These are phyloP conservation scores for Exserohilum turcica DNA, from an alignment of 2,329 filamentous ascomycete genomes.

Conservation along the genomic window DNA sequence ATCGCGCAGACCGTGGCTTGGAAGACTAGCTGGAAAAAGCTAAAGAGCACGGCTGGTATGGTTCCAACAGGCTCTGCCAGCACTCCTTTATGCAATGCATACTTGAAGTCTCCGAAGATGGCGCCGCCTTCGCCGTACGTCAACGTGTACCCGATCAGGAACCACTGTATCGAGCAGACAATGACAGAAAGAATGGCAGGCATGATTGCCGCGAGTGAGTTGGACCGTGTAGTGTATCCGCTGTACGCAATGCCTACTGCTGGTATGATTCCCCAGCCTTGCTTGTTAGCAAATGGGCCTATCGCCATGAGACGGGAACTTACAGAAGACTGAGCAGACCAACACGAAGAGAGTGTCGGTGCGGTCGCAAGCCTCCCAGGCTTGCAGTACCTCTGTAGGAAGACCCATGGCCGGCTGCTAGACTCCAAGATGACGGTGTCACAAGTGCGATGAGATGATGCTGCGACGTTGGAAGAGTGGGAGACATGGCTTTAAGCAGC, in stretches of 20 bases:
- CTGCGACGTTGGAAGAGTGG: not conserved
- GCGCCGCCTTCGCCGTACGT: slow-evolving; percentile 55
- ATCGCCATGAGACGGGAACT: not conserved
- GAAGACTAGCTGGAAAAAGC: slow-evolving; percentile 59
- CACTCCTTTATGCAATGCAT: slow-evolving; percentile 54
- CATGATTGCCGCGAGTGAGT: slow-evolving; percentile 56
- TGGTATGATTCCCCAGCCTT: slow-evolving; percentile 58
- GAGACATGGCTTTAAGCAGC: slow-evolving; percentile 10
- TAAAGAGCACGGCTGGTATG: slow-evolving; percentile 58
- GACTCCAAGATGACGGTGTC: not conserved
- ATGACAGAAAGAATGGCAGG: slow-evolving; percentile 55
- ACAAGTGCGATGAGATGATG: not conserved
- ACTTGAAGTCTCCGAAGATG: slow-evolving; percentile 54
- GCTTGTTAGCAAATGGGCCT: not conserved
- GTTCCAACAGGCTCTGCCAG: slow-evolving; percentile 56
- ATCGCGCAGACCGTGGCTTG: slow-evolving; percentile 59
- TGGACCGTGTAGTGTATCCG: slow-evolving; percentile 56
- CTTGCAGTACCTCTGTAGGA: slow-evolving; percentile 41
- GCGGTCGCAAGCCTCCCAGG: slow-evolving; percentile 59
- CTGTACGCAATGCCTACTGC: slow-evolving; percentile 59
- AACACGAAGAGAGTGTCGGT: slow-evolving; percentile 59
- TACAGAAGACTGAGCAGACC: slow-evolving; percentile 57
- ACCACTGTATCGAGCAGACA: slow-evolving; percentile 59
- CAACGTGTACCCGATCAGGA: slow-evolving; percentile 56
- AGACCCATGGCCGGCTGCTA: slow-evolving; percentile 25